Evolutionary conservation across 2,329 filamentous ascomycete genomes (phyloP), one percentile per base, ranked within the genome.

Genomic region (Aspergillus fumigatiaffinis): DNA sequence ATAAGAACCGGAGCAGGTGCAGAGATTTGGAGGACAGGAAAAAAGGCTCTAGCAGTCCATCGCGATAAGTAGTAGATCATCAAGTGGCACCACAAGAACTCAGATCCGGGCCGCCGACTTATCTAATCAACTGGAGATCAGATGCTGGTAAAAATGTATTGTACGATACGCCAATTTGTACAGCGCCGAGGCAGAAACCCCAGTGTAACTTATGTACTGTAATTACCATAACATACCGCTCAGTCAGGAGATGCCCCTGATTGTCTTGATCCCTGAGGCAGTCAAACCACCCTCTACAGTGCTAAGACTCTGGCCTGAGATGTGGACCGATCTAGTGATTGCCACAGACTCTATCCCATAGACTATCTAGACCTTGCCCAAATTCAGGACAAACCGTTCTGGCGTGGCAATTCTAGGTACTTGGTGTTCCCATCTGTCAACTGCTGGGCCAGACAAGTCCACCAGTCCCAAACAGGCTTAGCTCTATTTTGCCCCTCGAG

Each of bases 401-500:
- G 44, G 12, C 12, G 44, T 47, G 44, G 44, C 44, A 47, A 47
- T 51, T 29, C n/a, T 10, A n/a, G n/a, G n/a, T n/a, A 10, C 28
- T 23, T 14, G 32, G 32, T 17, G 4, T 26, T 41, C 52, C 49
- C 38, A 48, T 52, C 54, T 12, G 47, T 55, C 32, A 54, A n/a
- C 21, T n/a, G 10, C 23, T 42, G 29, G 23, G 58, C 59, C 50
- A 56, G 56, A 60, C 54, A 48, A 58, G 44, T 58, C 49, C 32
- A 35, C 57, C 51, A 57, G 44, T 12, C 55, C 58, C 41, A 35
- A 61, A 59, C 1, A 6, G 49, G 59, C 10, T 53, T 64, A 64
- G 62, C 46, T 55, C 38, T 44, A 10, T 48, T 54, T 59, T 54
- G 59, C 60, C 60, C 60, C 63, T 60, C 60, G 46, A 59, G 28